Conservation (phyloP, 306 rosid genomes). For the Dalbergia cochinchinensis region DNA sequence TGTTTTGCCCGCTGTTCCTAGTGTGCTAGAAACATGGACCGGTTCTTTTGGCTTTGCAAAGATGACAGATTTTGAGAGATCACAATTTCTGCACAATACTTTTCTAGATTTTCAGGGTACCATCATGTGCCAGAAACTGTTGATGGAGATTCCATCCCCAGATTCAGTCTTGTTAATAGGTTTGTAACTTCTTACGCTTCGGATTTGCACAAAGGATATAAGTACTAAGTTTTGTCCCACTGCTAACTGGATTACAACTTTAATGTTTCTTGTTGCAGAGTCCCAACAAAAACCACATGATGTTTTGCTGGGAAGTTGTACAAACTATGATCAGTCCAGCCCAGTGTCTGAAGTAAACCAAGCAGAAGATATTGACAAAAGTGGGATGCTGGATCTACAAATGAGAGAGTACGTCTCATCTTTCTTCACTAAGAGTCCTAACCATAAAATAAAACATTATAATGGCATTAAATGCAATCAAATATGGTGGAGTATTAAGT, state of each 20-base stretch:
- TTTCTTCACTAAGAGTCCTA: slow-evolving; percentile 30
- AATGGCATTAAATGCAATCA: slow-evolving; percentile 16
- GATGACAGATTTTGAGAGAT: slow-evolving; percentile 72
- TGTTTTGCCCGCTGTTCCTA: slow-evolving; percentile 84
- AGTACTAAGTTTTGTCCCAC: slow-evolving; percentile 15
- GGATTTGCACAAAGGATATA: neutral
- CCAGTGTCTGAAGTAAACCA: slow-evolving; percentile 61
- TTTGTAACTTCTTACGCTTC: slow-evolving; percentile 38
- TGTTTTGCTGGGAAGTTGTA: slow-evolving; percentile 34
- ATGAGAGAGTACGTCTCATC: slow-evolving; percentile 63
- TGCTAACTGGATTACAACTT: slow-evolving; percentile 14
- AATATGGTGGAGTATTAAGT: neutral
- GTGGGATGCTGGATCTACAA: slow-evolving; percentile 42
- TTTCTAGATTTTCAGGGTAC: slow-evolving; percentile 85
- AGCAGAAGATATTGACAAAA: slow-evolving; percentile 50
- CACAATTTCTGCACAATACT: slow-evolving; percentile 67
- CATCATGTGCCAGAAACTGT: slow-evolving; percentile 80
- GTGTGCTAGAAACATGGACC: slow-evolving; percentile 82
- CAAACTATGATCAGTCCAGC: slow-evolving; percentile 48
- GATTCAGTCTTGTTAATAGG: slow-evolving; percentile 49
- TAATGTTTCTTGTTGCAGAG: slow-evolving; percentile 50
- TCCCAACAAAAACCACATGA: slow-evolving; percentile 37
- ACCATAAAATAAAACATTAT: slow-evolving; percentile 31
- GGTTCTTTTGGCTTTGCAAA: slow-evolving; percentile 72
- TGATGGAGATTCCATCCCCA: slow-evolving; percentile 53